Evolutionary conservation across 257 asterid species (phyloP), one percentile per base, ranked within the genome.

Genomic region (Osmanthus fragrans): DNA sequence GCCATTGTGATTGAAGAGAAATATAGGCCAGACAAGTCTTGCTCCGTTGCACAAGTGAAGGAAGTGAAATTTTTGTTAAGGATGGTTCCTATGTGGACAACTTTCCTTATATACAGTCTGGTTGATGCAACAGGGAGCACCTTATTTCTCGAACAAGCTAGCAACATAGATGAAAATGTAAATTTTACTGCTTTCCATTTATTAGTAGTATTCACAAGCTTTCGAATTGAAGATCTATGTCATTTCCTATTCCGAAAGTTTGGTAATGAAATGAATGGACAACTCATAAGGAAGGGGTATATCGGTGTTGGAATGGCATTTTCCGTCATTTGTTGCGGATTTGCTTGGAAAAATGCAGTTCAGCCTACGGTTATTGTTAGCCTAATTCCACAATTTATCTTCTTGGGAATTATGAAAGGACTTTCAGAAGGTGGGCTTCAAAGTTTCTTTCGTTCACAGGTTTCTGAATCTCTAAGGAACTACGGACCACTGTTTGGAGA

Each of bases 41-140:
- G 68, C 69, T 71, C 27, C 1, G 80, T 73, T 10, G 65, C 73
- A 40, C 72, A 77, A 25, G 82, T 77, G 49, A 73, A 37, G 74
- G 82, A 40, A 37, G 80, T 73, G 73, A 82, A 82, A 27, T 37
- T 9, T 5, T 73, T 69, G 19, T 15, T 77, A 18, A 21, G 29
- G 60, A 73, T 81, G 85, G 4, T 73, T 37, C 79, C 81, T 18
- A 56, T 81, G 39, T 81, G 79, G 81, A 65, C 79, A 54, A 40
- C 79, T 2, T 81, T 77, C 42, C 27, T 77, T 30, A 72, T 69
- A n/a, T 77, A 42, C 18, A 68, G 77, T 58, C 11, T 73, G 2
- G 79, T 73, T 39, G 67, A 21, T 4, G 79, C 82, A 15, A 27
- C 76, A 0, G 79, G 79, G 42, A 67, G 70, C 73, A 73, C 85